Conservation (phyloP, 768 basidiomycete genomes). For the Arthromyces matolae region DNA sequence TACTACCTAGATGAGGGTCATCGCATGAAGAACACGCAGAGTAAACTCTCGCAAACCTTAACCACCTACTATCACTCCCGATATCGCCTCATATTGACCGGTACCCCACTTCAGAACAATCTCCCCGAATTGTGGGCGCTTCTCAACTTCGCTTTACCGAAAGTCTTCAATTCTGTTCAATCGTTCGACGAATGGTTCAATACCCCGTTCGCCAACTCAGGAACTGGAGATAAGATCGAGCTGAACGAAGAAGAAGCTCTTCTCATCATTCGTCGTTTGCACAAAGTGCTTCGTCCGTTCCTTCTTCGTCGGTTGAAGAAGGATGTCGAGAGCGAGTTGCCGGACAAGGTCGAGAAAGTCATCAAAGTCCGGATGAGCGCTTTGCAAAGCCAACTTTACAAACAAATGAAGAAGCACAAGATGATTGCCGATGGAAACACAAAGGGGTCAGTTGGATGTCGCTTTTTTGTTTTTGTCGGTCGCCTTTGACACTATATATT, state of each 20-base stretch:
- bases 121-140: conserved; percentile 94
- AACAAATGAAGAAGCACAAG: conserved; percentile 98
- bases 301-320: conserved; percentile 90
- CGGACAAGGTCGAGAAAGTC: conserved; percentile 97
- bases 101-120: conserved; percentile 96
- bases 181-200: conserved; percentile 99
- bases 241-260: conserved; percentile 99
- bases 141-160: conserved; percentile 91
- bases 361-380: conserved; percentile 95
- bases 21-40: conserved; percentile 95
- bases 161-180: conserved; percentile 98
- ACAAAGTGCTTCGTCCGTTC: conserved; percentile 95
- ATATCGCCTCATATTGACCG: conserved; percentile 91
- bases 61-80: conserved; percentile 91
- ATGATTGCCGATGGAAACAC: conserved; percentile 84
- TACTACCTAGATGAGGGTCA: conserved; percentile 78
- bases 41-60: conserved; percentile 84
- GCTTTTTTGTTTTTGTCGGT: not conserved
- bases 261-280: conserved; percentile 92
- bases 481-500: conserved; percentile 6
- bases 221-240: conserved; percentile 96
- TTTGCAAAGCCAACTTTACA: conserved; percentile 87
- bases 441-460: conserved; percentile 57
- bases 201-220: conserved; percentile 98
- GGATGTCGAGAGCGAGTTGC: conserved; percentile 93